phyloP scores from a whole-genome alignment of 2,329 filamentous ascomycete species.

The Fusarium setosum region DNA sequence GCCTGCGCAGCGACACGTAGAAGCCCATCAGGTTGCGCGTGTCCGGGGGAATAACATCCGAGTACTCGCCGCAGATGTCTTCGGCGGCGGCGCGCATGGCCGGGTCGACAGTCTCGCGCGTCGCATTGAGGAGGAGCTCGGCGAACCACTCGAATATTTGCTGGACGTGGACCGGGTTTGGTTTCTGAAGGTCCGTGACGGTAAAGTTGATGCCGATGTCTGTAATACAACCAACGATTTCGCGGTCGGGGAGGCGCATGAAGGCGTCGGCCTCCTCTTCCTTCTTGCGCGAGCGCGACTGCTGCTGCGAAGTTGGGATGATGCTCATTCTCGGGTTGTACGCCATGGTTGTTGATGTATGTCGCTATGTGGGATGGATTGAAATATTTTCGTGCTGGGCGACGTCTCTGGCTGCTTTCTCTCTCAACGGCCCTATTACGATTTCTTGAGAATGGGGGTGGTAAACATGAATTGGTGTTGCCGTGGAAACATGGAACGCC shows the following conservation, averaged over 20 bases:
- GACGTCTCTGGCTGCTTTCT: slow-evolving; percentile 6
- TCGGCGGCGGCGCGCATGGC: slow-evolving; percentile 94
- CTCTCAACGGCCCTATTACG: slow-evolving; percentile 14
- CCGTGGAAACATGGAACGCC: slow-evolving; percentile 37
- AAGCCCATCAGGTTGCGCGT: slow-evolving; percentile 97
- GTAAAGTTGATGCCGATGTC: slow-evolving; percentile 95
- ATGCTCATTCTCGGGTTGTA: slow-evolving; percentile 72
- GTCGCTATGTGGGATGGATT: neutral
- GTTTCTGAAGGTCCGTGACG: slow-evolving; percentile 88
- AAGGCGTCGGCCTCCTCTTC: slow-evolving; percentile 70
- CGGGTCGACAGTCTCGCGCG: slow-evolving; percentile 91
- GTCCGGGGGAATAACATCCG: slow-evolving; percentile 87
- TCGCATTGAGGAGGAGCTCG: slow-evolving; percentile 92
- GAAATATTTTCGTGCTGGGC: slow-evolving; percentile 3
- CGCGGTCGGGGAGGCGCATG: slow-evolving; percentile 72
- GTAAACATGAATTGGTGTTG: slow-evolving; percentile 40
- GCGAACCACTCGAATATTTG: slow-evolving; percentile 99
- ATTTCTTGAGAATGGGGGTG: slow-evolving; percentile 17
- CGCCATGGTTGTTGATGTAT: slow-evolving; percentile 56
- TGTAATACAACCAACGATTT: slow-evolving; percentile 96
- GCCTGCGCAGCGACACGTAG: slow-evolving; percentile 82
- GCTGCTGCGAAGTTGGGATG: slow-evolving; percentile 63
- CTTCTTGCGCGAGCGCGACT: slow-evolving; percentile 66
- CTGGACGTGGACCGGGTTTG: slow-evolving; percentile 93
- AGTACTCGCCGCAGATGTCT: slow-evolving; percentile 84